These are phyloP conservation scores for Pseudogymnoascus destructans DNA, from an alignment of 2,329 filamentous ascomycete genomes.

Conservation along the genomic window DNA sequence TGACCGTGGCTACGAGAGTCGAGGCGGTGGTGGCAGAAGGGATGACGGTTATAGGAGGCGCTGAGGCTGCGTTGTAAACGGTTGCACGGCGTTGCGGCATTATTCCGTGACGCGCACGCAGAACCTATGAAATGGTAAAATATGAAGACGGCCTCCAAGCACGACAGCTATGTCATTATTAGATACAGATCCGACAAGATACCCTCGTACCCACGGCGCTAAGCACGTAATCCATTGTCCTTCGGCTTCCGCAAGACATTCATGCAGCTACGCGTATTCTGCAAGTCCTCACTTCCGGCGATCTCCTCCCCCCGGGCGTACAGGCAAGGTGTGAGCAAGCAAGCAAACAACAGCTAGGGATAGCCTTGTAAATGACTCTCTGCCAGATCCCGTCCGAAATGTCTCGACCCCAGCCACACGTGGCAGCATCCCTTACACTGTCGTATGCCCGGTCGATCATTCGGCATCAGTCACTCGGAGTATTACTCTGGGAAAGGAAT, in stretches of 20 bases:
- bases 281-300: not conserved
- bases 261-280: not conserved
- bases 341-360: not conserved
- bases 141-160: not conserved
- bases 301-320: not conserved
- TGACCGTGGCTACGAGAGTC: conserved; percentile 11
- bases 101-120: not conserved
- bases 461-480: not conserved
- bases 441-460: not conserved
- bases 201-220: not conserved
- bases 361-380: conserved; percentile 1
- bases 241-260: not conserved
- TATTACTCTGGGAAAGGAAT: not conserved
- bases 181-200: not conserved
- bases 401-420: not conserved
- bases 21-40: conserved; percentile 12
- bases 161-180: not conserved
- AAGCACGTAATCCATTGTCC: not conserved
- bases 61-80: conserved; percentile 1
- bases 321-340: not conserved
- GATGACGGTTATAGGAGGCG: conserved; percentile 19
- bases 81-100: not conserved
- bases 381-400: not conserved
- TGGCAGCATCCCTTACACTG: not conserved
- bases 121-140: not conserved